Conservation (phyloP, 1,284 basidiomycete species). For the Malassezia restricta region DNA sequence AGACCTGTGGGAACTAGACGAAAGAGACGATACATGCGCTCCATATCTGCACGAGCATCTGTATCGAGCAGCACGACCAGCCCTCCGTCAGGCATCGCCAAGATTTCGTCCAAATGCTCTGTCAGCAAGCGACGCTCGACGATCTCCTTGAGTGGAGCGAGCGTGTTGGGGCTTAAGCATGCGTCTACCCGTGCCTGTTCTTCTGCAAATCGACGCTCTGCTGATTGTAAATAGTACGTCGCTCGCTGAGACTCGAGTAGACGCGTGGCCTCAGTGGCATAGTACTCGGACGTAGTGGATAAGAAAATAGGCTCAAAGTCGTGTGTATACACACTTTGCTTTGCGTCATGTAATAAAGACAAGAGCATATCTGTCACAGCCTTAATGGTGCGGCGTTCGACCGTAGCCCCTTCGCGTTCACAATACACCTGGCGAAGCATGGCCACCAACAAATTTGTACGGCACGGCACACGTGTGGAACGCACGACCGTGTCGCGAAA, state of each 20-base stretch:
- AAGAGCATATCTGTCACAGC: conserved; percentile 71
- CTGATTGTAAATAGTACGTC: conserved; percentile 70
- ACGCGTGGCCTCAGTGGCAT: conserved; percentile 61
- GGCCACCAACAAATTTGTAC: conserved; percentile 66
- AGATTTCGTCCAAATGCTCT: conserved; percentile 62
- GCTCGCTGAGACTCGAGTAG: conserved; percentile 67
- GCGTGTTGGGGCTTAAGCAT: conserved; percentile 70
- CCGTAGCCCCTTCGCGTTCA: conserved; percentile 79
- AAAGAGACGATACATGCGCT: conserved; percentile 69
- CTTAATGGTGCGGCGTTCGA: conserved; percentile 83
- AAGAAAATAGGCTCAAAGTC: conserved; percentile 77
- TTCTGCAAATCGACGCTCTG: conserved; percentile 66
- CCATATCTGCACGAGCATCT: conserved; percentile 65
- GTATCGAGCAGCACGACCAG: conserved; percentile 76
- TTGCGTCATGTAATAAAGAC: conserved; percentile 52
- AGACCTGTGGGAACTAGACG: conserved; percentile 56
- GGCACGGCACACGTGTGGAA: conserved; percentile 60
- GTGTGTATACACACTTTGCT: conserved; percentile 62
- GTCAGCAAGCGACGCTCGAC: conserved; percentile 68
- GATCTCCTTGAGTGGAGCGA: conserved; percentile 59
- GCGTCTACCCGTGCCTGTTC: conserved; percentile 79
- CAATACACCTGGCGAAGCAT: conserved; percentile 76
- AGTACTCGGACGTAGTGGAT: conserved; percentile 66
- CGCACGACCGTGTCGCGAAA: conserved; percentile 66
- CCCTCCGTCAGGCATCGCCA: conserved; percentile 72